Evolutionary conservation across 2,329 filamentous ascomycete genomes (phyloP), one percentile per base, ranked within the genome.

Genomic region (Microascus cirrosus): DNA sequence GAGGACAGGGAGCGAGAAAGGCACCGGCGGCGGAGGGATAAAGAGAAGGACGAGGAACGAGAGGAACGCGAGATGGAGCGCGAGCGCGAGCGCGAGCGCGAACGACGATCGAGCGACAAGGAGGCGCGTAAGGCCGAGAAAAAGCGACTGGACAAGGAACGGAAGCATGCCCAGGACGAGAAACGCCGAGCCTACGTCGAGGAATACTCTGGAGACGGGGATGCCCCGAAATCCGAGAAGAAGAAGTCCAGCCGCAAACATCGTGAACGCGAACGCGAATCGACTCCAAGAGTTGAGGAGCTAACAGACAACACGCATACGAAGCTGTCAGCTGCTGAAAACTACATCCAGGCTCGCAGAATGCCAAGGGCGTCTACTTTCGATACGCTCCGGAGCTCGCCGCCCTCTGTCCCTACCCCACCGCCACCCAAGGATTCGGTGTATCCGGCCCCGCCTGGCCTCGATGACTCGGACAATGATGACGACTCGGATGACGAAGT

Each of bases 171-270:
- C 2, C 58, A 65, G 0, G 71, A 73, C 54, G 70, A 72, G 15
- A 74, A 73, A 66, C 61, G 60, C 59, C 58, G 59, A 25, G 58
- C 67, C 5, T 73, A 73, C 45, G 67, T 70, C n/a, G 72, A 74
- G 59, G 59, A 62, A 1, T 67, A 65, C 15, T 68, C 70, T 1
- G 20, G 22, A 11, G 70, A 70, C 1, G 70, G 72, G 1, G 60
- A 61, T 13, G 24, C 55, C 2, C 55, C 63, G 56, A 69, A 67
- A 61, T 62, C 67, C 0, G 69, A 72, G 50, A 71, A 72, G 66
- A 74, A 74, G 63, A 73, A 72, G 63, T 68, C 67, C 45, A 58
- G 62, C 53, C 70, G 67, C 63, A 73, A 70, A 60, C 73, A 72
- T 63, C 66, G 72, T 59, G 71, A 74, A 13, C 60, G 62, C 3